Evolutionary conservation across 75 land plant genomes (phyloP), one percentile per base, ranked within the genome.

Genomic region (Picea sitchensis): DNA sequence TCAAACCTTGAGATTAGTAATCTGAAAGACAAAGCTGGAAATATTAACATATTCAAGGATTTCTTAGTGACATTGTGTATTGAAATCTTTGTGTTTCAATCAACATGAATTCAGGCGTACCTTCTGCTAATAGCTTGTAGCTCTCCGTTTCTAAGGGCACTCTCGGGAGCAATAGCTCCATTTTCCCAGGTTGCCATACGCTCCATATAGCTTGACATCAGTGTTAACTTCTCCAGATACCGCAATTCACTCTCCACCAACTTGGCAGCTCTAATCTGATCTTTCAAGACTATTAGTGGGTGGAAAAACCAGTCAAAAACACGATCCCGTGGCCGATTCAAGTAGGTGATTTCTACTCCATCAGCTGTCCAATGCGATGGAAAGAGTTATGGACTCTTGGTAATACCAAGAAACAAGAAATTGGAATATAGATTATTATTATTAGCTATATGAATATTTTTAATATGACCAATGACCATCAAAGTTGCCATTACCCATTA

Each of bases 61-160:
- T n/a, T 34, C 57, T 58, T 26, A 3, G 34, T 14, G 31, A 38
- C 51, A 72, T 44, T 30, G 23, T 44, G 44, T 31, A 34, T 4
- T 65, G 78, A 21, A 58, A 58, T 56, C 14, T 8, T 17, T 41
- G 30, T 14, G 14, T 21, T 72, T 41, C 77, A 26, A 72, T 31
- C 18, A 73, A 76, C 21, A 51, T 47, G 20, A 31, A 58, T 44
- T 6, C 18, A 41, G 57, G 30, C 78, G 34, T 90, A 95, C 98
- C 98, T 91, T 87, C 98, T 83, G 79, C 88, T 86, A 32, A 91
- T 82, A 59, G 96, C 98, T 67, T 91, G 87, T 69, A 95, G 82
- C 78, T 93, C 94, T 67, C 92, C 98, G 69, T 80, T 85, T 78
- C 92, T 86, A 12, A 95, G 54, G 38, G 83, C 72, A 83, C 90